These are phyloP conservation scores for Ceratopteris richardii DNA, from an alignment of 75 land plant species.

Conservation along the genomic window DNA sequence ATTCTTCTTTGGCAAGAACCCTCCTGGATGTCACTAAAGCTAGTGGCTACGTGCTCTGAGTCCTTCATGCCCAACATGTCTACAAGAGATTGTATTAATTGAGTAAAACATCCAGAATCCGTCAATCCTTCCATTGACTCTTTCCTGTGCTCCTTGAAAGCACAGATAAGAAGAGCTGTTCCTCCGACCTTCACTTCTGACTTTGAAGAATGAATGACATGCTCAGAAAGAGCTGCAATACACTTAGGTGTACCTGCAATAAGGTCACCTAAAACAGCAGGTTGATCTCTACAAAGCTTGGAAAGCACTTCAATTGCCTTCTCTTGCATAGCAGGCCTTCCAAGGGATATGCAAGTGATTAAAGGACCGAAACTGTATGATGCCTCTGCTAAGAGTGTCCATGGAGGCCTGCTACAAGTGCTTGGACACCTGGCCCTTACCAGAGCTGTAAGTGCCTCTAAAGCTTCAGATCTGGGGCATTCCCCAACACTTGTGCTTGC, in stretches of 20 bases:
- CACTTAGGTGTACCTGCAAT: slow-evolving; percentile 28
- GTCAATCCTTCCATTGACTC: slow-evolving; percentile 30
- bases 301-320: slow-evolving; percentile 44
- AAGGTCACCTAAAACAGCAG: slow-evolving; percentile 36
- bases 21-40: slow-evolving; percentile 13
- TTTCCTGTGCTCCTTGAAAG: slow-evolving; percentile 39
- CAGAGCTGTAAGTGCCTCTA: slow-evolving; percentile 36
- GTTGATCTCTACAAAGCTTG: slow-evolving; percentile 34
- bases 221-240: slow-evolving; percentile 27
- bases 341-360: slow-evolving; percentile 28
- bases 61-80: slow-evolving; percentile 26
- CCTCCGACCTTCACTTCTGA: slow-evolving; percentile 47
- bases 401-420: slow-evolving; percentile 25
- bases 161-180: slow-evolving; percentile 38
- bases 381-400: slow-evolving; percentile 37
- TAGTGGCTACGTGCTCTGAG: not conserved
- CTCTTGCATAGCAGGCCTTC: slow-evolving; percentile 27
- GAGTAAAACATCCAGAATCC: slow-evolving; percentile 17
- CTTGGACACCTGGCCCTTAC: slow-evolving; percentile 33
- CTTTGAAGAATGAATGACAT: slow-evolving; percentile 29
- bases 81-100: slow-evolving; percentile 30
- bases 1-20: not conserved
- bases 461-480: slow-evolving; percentile 24
- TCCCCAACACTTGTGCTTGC: slow-evolving; percentile 18
- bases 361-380: slow-evolving; percentile 34